Base-by-base conservation (phyloP, 305 asterid species). In the Rubia peregrina region DNA sequence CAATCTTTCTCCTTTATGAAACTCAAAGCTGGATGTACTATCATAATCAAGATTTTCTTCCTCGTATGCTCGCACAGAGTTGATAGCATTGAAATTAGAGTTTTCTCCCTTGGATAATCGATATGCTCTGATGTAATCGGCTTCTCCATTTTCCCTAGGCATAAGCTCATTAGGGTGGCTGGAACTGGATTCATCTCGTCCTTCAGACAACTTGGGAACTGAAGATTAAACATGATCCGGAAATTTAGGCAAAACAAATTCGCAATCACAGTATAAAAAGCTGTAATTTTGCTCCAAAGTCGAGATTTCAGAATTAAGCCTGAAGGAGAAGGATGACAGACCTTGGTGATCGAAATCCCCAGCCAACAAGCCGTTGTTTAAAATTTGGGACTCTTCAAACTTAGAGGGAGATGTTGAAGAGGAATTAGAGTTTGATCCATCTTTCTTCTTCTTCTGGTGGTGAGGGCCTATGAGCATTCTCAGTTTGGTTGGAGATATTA, bases 21-120 rank as follows among this genome's bases (percentile, higher is more conserved):
- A 94, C 84, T 94, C 98, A 65, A 94, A 94, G 88, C 96, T 94
- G 13, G 98, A 94, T 2, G 98, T 94, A 78, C 96, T 91, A 68
- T 94, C 97, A 71, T 89, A 94, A 82, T 94, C 98, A 69, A 93
- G 90, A 82, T 80, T 93, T 49, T 93, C 98, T 77, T 91, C 97
- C 57, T 94, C 98, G 63, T 22, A 75, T 53, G 83, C 43, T 76
- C 94, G 79, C 41, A 83, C 72, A 0, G 96, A 90, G 78, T 89
- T 91, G 5, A 88, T 84, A 2, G 95, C 85, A 69, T 89, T 87
- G 43, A 87, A 87, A 83, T 84, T 83, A 36, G 85, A 60, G n/a
- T 71, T 49, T 38, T 93, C 96, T 7, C 71, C 87, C 81, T 83
- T 93, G 0, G 83, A 73, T 74, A 70, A 79, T 36, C 76, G 78